Evolutionary conservation across 1,284 basidiomycete genomes (phyloP), one percentile per base, ranked within the genome.

Genomic region (Boletellus deceptivus): DNA sequence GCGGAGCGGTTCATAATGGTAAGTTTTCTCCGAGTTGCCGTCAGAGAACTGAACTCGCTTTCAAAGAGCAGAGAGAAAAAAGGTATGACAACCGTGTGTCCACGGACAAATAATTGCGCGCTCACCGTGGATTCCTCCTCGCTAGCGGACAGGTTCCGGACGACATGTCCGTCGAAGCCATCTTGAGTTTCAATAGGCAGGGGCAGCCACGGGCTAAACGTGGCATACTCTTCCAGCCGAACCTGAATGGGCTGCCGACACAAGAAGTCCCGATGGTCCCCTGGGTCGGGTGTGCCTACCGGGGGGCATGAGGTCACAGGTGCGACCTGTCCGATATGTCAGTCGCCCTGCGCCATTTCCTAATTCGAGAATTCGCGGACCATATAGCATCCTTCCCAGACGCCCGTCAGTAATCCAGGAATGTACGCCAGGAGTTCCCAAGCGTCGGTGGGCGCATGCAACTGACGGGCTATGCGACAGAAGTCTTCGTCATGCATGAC

Each of bases 301-400:
- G 60, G 52, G 43, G 54, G 25, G 31, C 61, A 61, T 11, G 53
- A 53, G 40, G 58, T 50, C 51, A 53, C 48, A 41, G 67, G 52
- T 16, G 67, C 67, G 18, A 69, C 66, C 67, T 70, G 55, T 48
- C 24, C n/a, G 8, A 20, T 2, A 48, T 9, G 50, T 68, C 52
- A 70, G 58, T 49, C 41, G 46, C 49, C 40, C 43, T 42, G 44
- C 41, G 46, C 41, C 37, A 47, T 44, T 46, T 45, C 46, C 48
- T 40, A 56, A 64, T 57, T 45, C 45, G 22, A 59, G 37, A 55
- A 56, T 43, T 54, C 43, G 58, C 64, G 54, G 56, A 81, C 81
- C 76, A 79, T 78, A 60, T 74, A 78, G 44, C 68, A 71, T 2
- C 81, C 81, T 63, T 82, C 76, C 81, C 82, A 83, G 51, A 77